A percentile compares a stretch with the other conserved stretches of the same genome.
phyloP scores from a whole-genome alignment of 176 grass and related monocot genomes.

The Avena insularis region DNA sequence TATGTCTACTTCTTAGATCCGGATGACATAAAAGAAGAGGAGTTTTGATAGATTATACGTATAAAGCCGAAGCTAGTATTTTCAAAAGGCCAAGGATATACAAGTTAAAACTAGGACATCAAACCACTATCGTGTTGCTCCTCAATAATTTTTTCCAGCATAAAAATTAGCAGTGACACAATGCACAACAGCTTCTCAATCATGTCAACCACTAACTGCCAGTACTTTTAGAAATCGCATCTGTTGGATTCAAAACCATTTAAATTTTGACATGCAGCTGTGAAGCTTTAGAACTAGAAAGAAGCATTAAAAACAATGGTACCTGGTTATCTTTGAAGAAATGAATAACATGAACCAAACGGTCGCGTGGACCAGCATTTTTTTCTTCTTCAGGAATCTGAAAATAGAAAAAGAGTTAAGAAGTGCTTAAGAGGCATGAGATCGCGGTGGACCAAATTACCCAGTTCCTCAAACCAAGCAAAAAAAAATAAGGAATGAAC shows the following conservation, averaged over 20 bases:
- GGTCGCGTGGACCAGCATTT: slow-evolving; percentile 53
- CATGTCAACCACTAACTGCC: not conserved
- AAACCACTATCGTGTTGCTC: slow-evolving; percentile 4
- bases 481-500: not conserved
- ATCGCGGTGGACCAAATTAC: not conserved
- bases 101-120: slow-evolving; percentile 10
- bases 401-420: slow-evolving; percentile 3
- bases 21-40: not conserved
- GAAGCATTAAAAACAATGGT: slow-evolving; percentile 10
- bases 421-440: slow-evolving; percentile 16
- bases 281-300: slow-evolving; percentile 16
- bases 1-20: not conserved
- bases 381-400: slow-evolving; percentile 71
- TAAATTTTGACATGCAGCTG: not conserved
- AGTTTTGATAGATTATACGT: not conserved
- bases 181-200: slow-evolving; percentile 1
- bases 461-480: not conserved
- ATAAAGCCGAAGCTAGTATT: slow-evolving; percentile 13
- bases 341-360: slow-evolving; percentile 74
- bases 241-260: not conserved
- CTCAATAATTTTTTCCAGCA: slow-evolving; percentile 14
- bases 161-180: not conserved
- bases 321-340: slow-evolving; percentile 63
- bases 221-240: slow-evolving; percentile 28
- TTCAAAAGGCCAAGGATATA: not conserved